Base-by-base conservation (phyloP, 495 filamentous ascomycete genomes). In the Jackrogersella multiformis region DNA sequence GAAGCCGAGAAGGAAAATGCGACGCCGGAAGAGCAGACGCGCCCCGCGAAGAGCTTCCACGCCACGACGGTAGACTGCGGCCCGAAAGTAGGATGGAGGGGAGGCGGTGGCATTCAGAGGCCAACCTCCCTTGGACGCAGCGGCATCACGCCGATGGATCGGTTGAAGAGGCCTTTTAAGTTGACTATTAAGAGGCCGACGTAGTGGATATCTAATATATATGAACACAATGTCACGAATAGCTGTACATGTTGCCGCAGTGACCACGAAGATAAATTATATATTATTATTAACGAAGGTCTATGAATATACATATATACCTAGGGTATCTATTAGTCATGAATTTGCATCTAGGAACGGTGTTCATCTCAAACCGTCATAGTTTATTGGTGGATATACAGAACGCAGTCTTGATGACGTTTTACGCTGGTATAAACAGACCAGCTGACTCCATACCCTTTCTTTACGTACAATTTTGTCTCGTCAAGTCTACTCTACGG, bases 81-180 rank as follows among this genome's bases (percentile, higher is more conserved):
- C 1, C 61, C 56, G 8, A 56, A 36, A n/a, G 16, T 61, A 16
- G 73, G 61, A 0, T 67, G 75, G 56, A 72, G 74, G 42, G 67
- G 75, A 8, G 70, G 71, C 7, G 72, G 75, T 0, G 63, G 71
- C 21, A 65, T 77, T 41, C 76, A 73, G 70, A 73, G 75, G 53
- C 73, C 77, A 20, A 52, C 55, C 18, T 44, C 79, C 4, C 69
- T 80, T 8, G 65, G 74, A 10, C 71, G 69, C 3, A 72, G 66
- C 16, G 58, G 63, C 0, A 80, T 82, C 21, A 64, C 74, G 36
- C 74, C 77, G 8, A 77, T 83, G 61, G 78, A 81, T 13, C 76
- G 68, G 69, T 58, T 82, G 53, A 70, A 76, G 38, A 80, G 74
- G 55, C 81, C 81, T 34, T 84, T 82, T 56, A 82, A 81, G 72